Percentiles rank a stretch among this genome's conserved stretches.
Evolutionary conservation across 2,329 filamentous ascomycete genomes (phyloP).

Genomic region (Ceratocystiopsis sp.): DNA sequence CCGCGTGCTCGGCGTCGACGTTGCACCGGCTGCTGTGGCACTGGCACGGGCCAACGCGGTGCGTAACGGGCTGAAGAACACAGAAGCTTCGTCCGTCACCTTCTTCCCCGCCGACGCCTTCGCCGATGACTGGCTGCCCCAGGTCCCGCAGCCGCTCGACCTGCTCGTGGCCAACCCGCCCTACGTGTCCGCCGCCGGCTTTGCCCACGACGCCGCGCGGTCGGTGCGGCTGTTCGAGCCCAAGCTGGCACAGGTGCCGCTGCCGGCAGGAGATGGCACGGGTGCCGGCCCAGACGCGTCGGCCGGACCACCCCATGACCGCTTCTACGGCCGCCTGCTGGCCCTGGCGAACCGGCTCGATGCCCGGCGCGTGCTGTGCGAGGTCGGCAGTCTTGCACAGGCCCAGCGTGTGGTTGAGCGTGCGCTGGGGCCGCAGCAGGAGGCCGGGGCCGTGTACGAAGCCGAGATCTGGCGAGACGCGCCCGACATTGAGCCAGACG

Average conservation of each 20-base stretch:
- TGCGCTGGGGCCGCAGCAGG: slow-evolving; percentile 17
- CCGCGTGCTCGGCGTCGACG: slow-evolving; percentile 52
- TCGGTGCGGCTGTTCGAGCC: slow-evolving; percentile 78
- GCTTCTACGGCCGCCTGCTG: slow-evolving; percentile 54
- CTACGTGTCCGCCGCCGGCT: slow-evolving; percentile 58
- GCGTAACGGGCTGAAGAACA: slow-evolving; percentile 24
- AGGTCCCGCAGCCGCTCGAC: slow-evolving; percentile 22
- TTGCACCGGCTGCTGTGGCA: slow-evolving; percentile 45
- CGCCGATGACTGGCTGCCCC: slow-evolving; percentile 19
- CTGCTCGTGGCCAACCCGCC: slow-evolving; percentile 80
- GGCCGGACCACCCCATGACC: slow-evolving; percentile 20
- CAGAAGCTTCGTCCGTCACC: background rate
- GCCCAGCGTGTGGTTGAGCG: slow-evolving; percentile 43
- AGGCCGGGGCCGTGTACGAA: slow-evolving; percentile 13
- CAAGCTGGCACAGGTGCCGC: slow-evolving; percentile 54
- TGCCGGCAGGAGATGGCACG: too few species aligned
- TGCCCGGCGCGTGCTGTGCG: slow-evolving; percentile 45
- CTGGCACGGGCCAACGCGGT: slow-evolving; percentile 49
- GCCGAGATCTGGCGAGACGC: slow-evolving; percentile 60
- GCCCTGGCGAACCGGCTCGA: slow-evolving; percentile 30
- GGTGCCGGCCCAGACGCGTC: background rate
- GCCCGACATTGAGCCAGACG: slow-evolving; percentile 25
- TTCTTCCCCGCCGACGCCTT: slow-evolving; percentile 26
- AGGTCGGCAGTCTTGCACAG: slow-evolving; percentile 55
- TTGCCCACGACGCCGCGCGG: slow-evolving; percentile 43